Evolutionary conservation across 495 filamentous ascomycete genomes (phyloP).

Genomic region (Haplographium delicatum): DNA sequence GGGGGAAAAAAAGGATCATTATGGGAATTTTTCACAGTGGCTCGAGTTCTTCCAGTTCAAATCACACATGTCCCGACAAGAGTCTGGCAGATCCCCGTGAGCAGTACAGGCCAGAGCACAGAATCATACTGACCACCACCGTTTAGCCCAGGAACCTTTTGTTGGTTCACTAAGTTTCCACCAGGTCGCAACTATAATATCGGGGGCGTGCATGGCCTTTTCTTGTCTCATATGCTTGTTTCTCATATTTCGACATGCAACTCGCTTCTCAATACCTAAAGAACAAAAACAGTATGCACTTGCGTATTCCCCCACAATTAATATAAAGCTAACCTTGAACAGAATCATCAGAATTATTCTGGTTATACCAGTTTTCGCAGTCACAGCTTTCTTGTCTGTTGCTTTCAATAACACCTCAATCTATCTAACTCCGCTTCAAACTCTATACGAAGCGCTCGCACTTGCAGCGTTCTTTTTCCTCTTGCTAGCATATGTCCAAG

Average conservation of each 20-base stretch:
- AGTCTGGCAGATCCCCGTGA: too few relatives aligned
- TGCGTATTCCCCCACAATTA: neutral
- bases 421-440: constrained; percentile 70
- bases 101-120: too few relatives aligned
- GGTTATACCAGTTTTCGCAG: constrained; percentile 79
- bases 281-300: constrained; percentile 72
- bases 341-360: constrained; percentile 80
- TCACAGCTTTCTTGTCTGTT: constrained; percentile 70
- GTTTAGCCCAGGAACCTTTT: too few relatives aligned
- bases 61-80: too few relatives aligned
- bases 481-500: constrained; percentile 72
- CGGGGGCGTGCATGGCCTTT: constrained; percentile 40
- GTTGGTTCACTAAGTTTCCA: constrained; percentile 59
- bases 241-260: constrained; percentile 70
- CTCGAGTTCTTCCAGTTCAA: too few relatives aligned
- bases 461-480: constrained; percentile 86
- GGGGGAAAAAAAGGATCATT: too few relatives aligned
- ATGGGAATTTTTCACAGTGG: too few relatives aligned
- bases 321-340: neutral
- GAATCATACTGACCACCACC: too few relatives aligned
- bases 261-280: constrained; percentile 71
- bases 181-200: constrained; percentile 43
- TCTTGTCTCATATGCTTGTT: constrained; percentile 40
- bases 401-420: constrained; percentile 68
- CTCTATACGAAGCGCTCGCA: constrained; percentile 86